Evolutionary conservation across 1,284 basidiomycete genomes (phyloP).

Genomic region (Ganoderma leucocontextum): DNA sequence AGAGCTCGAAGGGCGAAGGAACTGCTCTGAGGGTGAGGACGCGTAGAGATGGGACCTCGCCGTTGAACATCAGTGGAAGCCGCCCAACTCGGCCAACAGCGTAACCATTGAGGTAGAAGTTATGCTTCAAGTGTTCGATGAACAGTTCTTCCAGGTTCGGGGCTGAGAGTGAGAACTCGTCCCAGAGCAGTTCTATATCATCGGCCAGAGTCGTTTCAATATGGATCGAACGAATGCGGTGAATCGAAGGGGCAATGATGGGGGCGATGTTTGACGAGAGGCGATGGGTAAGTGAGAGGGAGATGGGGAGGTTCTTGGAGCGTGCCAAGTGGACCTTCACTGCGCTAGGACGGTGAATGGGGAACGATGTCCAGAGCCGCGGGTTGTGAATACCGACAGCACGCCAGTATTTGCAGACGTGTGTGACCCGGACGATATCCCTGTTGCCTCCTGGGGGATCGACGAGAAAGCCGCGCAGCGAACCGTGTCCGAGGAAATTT

Average conservation of each 20-base stretch:
- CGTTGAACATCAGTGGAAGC: neutral
- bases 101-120: neutral
- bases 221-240: neutral
- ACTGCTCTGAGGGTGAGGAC: conserved; percentile 6
- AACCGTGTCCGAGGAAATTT: neutral
- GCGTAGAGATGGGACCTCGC: neutral
- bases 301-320: conserved; percentile 8
- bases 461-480: neutral
- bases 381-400: neutral
- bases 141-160: conserved; percentile 4
- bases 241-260: neutral
- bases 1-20: neutral
- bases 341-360: neutral
- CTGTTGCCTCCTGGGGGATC: neutral
- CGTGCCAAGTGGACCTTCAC: neutral
- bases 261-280: neutral
- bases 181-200: neutral
- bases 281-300: neutral
- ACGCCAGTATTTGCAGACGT: neutral
- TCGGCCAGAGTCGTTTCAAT: neutral
- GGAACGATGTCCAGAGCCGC: neutral
- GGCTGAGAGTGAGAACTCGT: neutral
- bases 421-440: neutral
- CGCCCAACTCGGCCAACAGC: neutral
- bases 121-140: neutral